Evolutionary conservation across 179 eudicot genomes (phyloP).

Genomic region (Sideroxylon spinosum): DNA sequence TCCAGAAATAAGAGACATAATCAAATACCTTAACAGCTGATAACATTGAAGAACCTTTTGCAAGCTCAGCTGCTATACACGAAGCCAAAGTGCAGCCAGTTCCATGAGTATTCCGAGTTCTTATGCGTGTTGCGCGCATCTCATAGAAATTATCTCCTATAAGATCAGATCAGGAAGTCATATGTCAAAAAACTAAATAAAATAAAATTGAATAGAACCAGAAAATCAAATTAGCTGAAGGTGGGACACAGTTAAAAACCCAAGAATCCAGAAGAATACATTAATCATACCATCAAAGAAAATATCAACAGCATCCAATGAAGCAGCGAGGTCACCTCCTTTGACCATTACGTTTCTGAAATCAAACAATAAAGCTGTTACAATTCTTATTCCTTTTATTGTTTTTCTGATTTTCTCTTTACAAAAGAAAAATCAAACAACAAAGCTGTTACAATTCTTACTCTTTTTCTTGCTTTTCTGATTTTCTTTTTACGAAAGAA

Average conservation of each 20-base stretch:
- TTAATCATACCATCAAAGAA: conserved; percentile 73
- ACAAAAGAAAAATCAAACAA: conserved; percentile 10
- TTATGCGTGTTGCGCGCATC: conserved; percentile 59
- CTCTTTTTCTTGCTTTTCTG: not conserved
- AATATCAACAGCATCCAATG: conserved; percentile 79
- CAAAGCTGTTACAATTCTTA: not conserved
- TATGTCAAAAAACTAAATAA: no score
- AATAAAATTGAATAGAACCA: no score
- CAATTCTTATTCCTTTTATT: not conserved
- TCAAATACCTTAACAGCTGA: conserved; percentile 72
- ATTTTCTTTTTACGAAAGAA: not conserved
- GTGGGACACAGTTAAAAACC: not conserved
- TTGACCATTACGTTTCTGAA: conserved; percentile 86
- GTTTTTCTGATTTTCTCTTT: no score
- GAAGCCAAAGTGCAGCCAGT: conserved; percentile 96
- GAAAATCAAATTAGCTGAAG: conserved; percentile 8
- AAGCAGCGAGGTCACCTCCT: conserved; percentile 82
- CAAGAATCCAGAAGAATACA: not conserved
- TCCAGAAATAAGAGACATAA: not conserved
- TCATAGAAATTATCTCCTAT: conserved; percentile 67
- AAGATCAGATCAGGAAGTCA: conserved; percentile 10
- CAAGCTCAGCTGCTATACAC: conserved; percentile 93
- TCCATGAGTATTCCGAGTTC: conserved; percentile 84
- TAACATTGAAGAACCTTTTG: conserved; percentile 74
- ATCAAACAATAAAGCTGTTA: not conserved